Evolutionary conservation across 805 yeast genomes (phyloP), one percentile per base, ranked within the genome.

Genomic region (Kuraishia piskuri): DNA sequence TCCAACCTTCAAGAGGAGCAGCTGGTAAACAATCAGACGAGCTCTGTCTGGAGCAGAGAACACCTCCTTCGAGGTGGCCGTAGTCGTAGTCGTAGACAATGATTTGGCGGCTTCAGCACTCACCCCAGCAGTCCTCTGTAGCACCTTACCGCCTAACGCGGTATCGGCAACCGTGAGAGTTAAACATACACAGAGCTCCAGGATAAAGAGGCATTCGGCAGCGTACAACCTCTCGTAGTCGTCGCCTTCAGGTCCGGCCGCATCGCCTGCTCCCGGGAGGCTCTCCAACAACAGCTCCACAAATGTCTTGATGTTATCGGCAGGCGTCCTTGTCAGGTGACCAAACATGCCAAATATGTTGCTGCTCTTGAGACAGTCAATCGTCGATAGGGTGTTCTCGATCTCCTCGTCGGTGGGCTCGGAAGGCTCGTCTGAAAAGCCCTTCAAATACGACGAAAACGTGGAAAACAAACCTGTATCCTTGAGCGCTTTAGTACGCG

Each of bases 361-460:
- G 57, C 94, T 82, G 0, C 92, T 81, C 52, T 80, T 80, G 51
- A 92, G 76, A 64, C 97, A 92, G 59, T 91, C 96, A 47, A 86
- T 70, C 0, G 97, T 87, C 4, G 90, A 84, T 14, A 86, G 67
- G 0, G 98, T 88, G 4, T 88, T 79, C 57, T 90, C 96, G 50
- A 94, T 85, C 60, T 92, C 97, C 62, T 89, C 96, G 54, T 88
- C 95, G 1, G 95, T 80, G 12, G 99, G 99, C 66, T 92, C 98
- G 0, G 86, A 84, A 2, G 88, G 83, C 52, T 89, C 95, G 61
- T 90, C 97, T 1, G 86, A 75, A 54, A 84, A 80, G 20, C 97
- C 94, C 57, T 94, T 88, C 68, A 94, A 78, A 62, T 90, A 92
- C 0, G 96, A 89, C 1, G 97, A 90, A 61, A 94, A 84, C 0